These are phyloP conservation scores for Firmiana major DNA, from an alignment of 345 rosid species.

Conservation along the genomic window DNA sequence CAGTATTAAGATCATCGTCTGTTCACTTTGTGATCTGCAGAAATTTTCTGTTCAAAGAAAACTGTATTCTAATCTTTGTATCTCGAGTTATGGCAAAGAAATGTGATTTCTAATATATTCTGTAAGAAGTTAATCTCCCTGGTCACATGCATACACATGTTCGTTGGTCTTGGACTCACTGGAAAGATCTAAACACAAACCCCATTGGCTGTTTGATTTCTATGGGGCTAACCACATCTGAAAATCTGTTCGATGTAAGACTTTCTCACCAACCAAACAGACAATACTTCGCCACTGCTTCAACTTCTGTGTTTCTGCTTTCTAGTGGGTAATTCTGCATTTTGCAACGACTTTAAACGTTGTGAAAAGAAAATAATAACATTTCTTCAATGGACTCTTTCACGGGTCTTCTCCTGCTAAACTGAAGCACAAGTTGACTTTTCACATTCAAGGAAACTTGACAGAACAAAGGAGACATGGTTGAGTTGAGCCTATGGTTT, in stretches of 20 bases:
- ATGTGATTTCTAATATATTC: not conserved
- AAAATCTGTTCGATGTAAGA: too few species aligned
- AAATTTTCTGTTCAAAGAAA: not conserved
- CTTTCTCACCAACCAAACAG: too few species aligned
- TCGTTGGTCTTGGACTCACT: constrained; percentile 18
- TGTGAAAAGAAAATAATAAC: not conserved
- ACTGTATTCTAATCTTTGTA: constrained; percentile 19
- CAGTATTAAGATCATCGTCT: not conserved
- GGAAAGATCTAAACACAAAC: not conserved
- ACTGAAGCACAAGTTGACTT: too few species aligned
- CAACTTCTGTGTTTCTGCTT: too few species aligned
- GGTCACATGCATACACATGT: constrained; percentile 35
- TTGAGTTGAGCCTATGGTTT: too few species aligned
- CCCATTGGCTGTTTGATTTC: not conserved
- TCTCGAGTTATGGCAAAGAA: not conserved
- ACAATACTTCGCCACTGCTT: too few species aligned
- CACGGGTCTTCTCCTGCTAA: too few species aligned
- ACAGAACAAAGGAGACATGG: too few species aligned
- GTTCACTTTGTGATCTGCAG: constrained; percentile 14
- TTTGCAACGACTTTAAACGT: not conserved
- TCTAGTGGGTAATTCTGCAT: too few species aligned
- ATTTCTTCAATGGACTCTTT: not conserved
- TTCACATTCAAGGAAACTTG: too few species aligned
- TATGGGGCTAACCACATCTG: too few species aligned
- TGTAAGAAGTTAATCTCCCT: not conserved